phyloP scores from a whole-genome alignment of 805 yeast species.

The Ogataea minuta region DNA sequence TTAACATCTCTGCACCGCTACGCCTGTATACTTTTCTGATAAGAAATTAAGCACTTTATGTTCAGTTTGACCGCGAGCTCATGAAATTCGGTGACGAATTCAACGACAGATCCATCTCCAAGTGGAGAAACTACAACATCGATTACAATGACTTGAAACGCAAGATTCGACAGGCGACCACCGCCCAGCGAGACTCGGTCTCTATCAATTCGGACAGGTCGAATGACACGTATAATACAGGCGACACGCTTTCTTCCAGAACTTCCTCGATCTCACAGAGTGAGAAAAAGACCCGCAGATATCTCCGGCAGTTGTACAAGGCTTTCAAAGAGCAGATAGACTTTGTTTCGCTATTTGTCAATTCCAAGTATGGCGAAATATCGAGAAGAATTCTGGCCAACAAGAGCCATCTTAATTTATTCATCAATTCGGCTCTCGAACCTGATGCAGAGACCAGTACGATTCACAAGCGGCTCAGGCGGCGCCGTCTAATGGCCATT shows the following conservation, averaged over 20 bases:
- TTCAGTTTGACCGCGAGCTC: background rate
- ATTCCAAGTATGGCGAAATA: slow-evolving; percentile 68
- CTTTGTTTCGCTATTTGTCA: slow-evolving; percentile 58
- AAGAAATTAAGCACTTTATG: background rate
- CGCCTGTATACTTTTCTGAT: background rate
- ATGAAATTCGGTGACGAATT: slow-evolving; percentile 91
- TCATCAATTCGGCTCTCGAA: slow-evolving; percentile 20
- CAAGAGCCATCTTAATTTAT: slow-evolving; percentile 27
- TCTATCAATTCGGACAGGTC: slow-evolving; percentile 20
- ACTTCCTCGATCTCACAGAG: slow-evolving; percentile 4
- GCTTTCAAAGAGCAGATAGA: slow-evolving; percentile 60
- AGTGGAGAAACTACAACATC: slow-evolving; percentile 82
- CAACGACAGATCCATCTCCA: slow-evolving; percentile 72
- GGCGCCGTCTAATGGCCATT: slow-evolving; percentile 25
- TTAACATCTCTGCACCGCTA: slow-evolving; percentile 2
- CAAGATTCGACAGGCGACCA: slow-evolving; percentile 59
- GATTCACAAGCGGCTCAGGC: slow-evolving; percentile 20
- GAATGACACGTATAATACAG: slow-evolving; percentile 12
- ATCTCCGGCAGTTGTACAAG: slow-evolving; percentile 36
- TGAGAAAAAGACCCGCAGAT: slow-evolving; percentile 22
- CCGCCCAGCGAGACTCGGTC: slow-evolving; percentile 17
- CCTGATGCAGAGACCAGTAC: slow-evolving; percentile 5
- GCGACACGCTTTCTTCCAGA: slow-evolving; percentile 5
- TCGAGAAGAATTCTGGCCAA: slow-evolving; percentile 42
- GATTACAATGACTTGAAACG: slow-evolving; percentile 77